Conservation (phyloP, 306 rosid genomes). For the Quercus variabilis region DNA sequence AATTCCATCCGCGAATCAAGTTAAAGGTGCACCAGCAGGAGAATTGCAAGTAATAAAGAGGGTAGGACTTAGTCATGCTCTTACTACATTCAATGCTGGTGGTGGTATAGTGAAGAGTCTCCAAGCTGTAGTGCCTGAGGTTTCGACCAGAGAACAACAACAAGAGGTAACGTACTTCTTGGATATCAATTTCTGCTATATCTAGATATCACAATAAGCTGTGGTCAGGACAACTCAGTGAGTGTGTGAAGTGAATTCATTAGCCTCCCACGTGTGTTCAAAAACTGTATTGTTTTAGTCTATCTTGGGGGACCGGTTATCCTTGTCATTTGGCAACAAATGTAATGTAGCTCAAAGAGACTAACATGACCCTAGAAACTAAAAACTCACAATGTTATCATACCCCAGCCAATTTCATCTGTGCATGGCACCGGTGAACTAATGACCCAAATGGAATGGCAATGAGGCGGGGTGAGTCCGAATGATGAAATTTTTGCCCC, state of each 20-base stretch:
- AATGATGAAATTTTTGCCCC: fast-evolving
- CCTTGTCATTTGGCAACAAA: neutral
- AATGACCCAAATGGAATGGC: no score
- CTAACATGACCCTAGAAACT: neutral
- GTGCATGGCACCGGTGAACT: no score
- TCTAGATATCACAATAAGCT: neutral
- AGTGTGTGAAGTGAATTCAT: neutral
- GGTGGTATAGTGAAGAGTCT: neutral
- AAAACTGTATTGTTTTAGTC: neutral
- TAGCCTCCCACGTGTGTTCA: neutral
- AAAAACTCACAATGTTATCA: neutral
- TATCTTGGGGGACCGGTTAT: neutral
- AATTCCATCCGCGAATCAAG: neutral
- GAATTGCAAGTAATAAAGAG: constrained; percentile 1
- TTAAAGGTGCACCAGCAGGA: neutral
- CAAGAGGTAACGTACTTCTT: constrained; percentile 11
- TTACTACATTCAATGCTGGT: neutral
- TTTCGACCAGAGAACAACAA: constrained; percentile 20
- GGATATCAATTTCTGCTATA: neutral
- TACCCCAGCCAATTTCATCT: no score
- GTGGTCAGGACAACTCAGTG: neutral
- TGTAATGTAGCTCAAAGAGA: neutral
- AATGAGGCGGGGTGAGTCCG: fast-evolving
- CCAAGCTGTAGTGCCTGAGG: constrained; percentile 23
- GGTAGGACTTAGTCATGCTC: neutral